Evolutionary conservation across 257 asterid species (phyloP), one percentile per base, ranked within the genome.

Genomic region (Osmanthus fragrans): DNA sequence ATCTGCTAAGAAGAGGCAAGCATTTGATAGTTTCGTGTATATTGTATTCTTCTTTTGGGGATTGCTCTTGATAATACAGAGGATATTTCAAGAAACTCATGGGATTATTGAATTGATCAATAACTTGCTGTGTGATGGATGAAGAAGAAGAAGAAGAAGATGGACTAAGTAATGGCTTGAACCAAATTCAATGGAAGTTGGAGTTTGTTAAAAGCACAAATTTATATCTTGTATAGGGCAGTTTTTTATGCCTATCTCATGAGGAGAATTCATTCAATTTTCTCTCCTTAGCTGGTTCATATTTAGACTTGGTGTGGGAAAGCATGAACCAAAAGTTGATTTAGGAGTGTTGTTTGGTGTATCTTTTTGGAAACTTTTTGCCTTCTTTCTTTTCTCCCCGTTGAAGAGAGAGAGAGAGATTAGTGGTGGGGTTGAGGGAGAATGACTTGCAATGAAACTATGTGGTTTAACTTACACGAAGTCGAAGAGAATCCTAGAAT

Each of bases 1-100:
- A 80, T 69, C 84, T 77, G 87, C 88, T 91, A 11, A 94, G 92
- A 54, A 94, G 97, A 30, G 98, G 98, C 80, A 94, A 83, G 27
- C 94, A 94, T 76, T 89, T 86, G 79, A 87, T 73, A 12, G 88
- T 80, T 68, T 90, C 83, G 63, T 82, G 70, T 36, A 73, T 33
- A 36, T 71, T 39, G 1, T 70, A 72, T 19, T 77, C 75, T 13
- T 79, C 77, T 13, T 73, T 15, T 19, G 75, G 71, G 1, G 72
- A 83, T 39, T 76, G 85, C 15, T 82, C 84, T 37, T 85, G 89
- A 70, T 80, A 75, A 63, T 79, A 84, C 13, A 84, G 74, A 68
- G 94, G 94, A 34, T 85, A 76, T 45, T 87, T 65, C 79, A 90
- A 89, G 90, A 83, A 84, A 84, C 37, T 84, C 89, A 84, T 88